Evolutionary conservation across 768 basidiomycete species (phyloP).

Genomic region (Suillus occidentalis): DNA sequence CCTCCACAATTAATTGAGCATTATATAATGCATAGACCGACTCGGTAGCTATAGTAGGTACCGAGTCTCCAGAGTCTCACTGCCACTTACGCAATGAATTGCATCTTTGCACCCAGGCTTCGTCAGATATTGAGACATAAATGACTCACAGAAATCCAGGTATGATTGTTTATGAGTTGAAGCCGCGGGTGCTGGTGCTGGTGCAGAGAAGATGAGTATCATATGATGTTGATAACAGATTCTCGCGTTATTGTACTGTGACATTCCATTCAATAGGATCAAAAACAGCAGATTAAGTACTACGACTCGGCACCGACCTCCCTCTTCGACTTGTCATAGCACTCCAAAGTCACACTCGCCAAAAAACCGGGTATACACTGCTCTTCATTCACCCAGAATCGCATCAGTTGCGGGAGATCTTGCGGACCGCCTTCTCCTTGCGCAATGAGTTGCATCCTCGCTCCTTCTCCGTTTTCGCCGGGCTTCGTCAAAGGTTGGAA

Average conservation of each 20-base stretch:
- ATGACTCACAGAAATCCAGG: constrained; percentile 83
- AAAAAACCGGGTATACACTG: constrained; percentile 88
- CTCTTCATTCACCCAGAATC: constrained; percentile 84
- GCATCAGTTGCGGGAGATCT: constrained; percentile 72
- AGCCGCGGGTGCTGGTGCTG: too few species aligned
- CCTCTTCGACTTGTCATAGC: constrained; percentile 74
- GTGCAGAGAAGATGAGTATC: too few species aligned
- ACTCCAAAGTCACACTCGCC: constrained; percentile 85
- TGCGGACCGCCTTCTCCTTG: constrained; percentile 75
- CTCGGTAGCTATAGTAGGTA: too few species aligned
- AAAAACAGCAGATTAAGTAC: background rate
- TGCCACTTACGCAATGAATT: too few species aligned
- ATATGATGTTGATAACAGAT: too few species aligned
- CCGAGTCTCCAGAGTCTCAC: too few species aligned
- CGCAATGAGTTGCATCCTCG: constrained; percentile 70
- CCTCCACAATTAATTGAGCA: too few species aligned
- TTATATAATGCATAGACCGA: too few species aligned
- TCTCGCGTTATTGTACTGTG: too few species aligned
- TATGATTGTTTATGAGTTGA: constrained; percentile 13
- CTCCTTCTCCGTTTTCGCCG: constrained; percentile 38
- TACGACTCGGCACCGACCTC: constrained; percentile 13
- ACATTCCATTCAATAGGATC: background rate
- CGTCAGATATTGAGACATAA: constrained; percentile 74
- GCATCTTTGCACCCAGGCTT: constrained; percentile 16
- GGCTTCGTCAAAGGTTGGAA: constrained; percentile 62